Percentiles rank a stretch among this genome's conserved stretches.
Conservation (phyloP, 2,329 filamentous ascomycete genomes). For the Alternaria triticina region DNA sequence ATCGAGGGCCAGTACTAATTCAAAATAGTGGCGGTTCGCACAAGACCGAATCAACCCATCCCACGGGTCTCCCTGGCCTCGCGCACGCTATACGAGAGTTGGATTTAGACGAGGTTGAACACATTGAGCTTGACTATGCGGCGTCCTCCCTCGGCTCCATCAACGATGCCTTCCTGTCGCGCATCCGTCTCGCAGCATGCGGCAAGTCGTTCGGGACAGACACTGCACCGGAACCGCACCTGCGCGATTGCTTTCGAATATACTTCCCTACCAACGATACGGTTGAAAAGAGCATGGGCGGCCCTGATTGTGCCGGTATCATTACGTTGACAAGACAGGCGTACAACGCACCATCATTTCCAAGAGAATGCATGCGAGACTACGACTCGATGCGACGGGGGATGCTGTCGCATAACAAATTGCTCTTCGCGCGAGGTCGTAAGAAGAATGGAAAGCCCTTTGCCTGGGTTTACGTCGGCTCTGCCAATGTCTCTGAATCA, state of each 20-base stretch:
- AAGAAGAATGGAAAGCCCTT: conserved; percentile 42
- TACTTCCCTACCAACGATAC: conserved; percentile 43
- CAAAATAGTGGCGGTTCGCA: conserved; percentile 41
- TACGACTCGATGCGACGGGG: conserved; percentile 73
- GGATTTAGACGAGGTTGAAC: conserved; percentile 42
- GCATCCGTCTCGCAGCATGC: conserved; percentile 64
- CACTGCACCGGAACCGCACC: background rate
- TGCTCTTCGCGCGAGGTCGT: conserved; percentile 51
- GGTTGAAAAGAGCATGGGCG: conserved; percentile 69
- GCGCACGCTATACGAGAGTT: conserved; percentile 64
- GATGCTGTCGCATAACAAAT: conserved; percentile 88
- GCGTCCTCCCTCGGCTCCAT: conserved; percentile 83
- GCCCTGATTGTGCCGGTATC: conserved; percentile 70
- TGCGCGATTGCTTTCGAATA: conserved; percentile 33
- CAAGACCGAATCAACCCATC: conserved; percentile 46
- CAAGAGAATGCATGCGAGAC: conserved; percentile 73
- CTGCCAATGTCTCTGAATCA: conserved; percentile 89
- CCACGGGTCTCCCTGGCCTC: conserved; percentile 77
- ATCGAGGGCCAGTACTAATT: conserved; percentile 4
- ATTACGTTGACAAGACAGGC: conserved; percentile 78
- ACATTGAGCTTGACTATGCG: conserved; percentile 75
- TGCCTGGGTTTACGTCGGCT: conserved; percentile 86
- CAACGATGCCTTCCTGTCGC: conserved; percentile 69
- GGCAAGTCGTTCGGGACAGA: conserved; percentile 39
- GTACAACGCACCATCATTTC: conserved; percentile 75